Percentiles rank a stretch among this genome's conserved stretches.
Evolutionary conservation across 1,139 yeast species (phyloP).

Genomic region (Hyphopichia fennica): DNA sequence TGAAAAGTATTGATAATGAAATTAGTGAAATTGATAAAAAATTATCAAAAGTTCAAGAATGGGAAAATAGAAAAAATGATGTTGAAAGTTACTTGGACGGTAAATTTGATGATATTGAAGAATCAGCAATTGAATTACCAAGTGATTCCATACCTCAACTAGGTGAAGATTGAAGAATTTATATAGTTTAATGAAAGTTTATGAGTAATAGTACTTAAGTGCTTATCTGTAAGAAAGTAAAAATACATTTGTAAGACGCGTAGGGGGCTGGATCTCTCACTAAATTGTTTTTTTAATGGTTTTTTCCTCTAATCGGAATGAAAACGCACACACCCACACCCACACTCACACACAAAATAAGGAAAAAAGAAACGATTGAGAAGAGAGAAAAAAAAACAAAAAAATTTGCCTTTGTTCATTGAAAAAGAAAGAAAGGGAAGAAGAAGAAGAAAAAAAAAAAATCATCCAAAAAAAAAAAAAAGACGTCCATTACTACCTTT

Average conservation of each 20-base stretch:
- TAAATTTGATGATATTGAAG: constrained; percentile 17
- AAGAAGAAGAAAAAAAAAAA: too few species aligned
- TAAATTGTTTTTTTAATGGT: too few species aligned
- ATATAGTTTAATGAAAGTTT: too few species aligned
- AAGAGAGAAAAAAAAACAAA: background rate
- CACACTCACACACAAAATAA: background rate
- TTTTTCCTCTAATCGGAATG: too few species aligned
- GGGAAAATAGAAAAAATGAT: constrained; percentile 52
- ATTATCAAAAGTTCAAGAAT: constrained; percentile 49
- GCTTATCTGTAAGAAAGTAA: background rate
- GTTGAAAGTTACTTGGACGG: constrained; percentile 47
- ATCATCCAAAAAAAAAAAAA: too few species aligned
- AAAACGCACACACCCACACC: too few species aligned
- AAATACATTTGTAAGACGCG: background rate
- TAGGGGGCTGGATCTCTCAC: too few species aligned
- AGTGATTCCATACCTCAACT: constrained; percentile 2
- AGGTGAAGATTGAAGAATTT: background rate
- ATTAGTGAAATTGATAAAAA: constrained; percentile 59
- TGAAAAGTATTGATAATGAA: constrained; percentile 63
- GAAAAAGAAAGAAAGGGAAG: too few species aligned
- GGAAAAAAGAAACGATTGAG: background rate
- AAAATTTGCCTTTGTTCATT: background rate
- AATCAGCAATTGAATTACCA: constrained; percentile 6
- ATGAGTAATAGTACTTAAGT: too few species aligned
- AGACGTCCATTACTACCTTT: too few species aligned